Percentiles rank a stretch among this genome's conserved stretches.
Conservation (phyloP, 306 rosid genomes). For the Medicago ruthenica region DNA sequence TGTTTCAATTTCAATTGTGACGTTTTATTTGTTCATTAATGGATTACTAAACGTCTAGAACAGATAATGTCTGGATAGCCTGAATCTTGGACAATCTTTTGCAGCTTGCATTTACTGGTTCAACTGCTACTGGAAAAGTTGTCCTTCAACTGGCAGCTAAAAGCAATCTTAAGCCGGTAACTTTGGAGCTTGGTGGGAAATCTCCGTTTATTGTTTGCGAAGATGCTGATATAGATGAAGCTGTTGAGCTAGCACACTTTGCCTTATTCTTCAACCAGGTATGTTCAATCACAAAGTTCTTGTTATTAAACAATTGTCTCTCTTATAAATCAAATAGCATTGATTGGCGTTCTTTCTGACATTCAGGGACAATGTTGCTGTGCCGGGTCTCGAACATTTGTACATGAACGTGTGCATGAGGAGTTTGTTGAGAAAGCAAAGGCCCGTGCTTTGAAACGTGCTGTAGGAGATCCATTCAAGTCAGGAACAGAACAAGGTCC, state of each 20-base stretch:
- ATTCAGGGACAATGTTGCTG: constrained; percentile 96
- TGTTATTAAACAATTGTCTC: background rate
- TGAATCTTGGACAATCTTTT: constrained; percentile 28
- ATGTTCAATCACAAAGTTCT: constrained; percentile 18
- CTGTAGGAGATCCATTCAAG: constrained; percentile 91
- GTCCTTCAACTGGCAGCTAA: constrained; percentile 72
- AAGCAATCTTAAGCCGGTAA: constrained; percentile 89
- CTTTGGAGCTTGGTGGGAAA: constrained; percentile 95
- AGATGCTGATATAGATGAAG: constrained; percentile 90
- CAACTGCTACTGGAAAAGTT: constrained; percentile 84
- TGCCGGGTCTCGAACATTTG: constrained; percentile 92
- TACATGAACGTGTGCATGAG: constrained; percentile 78
- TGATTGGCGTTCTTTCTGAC: constrained; percentile 35
- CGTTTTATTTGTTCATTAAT: background rate
- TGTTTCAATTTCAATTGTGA: constrained; percentile 8
- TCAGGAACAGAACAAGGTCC: constrained; percentile 93
- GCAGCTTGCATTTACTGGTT: constrained; percentile 97
- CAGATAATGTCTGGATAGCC: too few species aligned
- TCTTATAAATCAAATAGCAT: constrained; percentile 13
- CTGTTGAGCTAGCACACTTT: constrained; percentile 87
- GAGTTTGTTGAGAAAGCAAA: constrained; percentile 87
- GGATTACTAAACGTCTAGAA: too few species aligned
- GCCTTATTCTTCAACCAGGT: constrained; percentile 94
- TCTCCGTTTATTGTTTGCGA: constrained; percentile 91
- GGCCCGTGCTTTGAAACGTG: constrained; percentile 75